Evolutionary conservation across 2,329 filamentous ascomycete species (phyloP).

Genomic region (Pezicula carpinea): DNA sequence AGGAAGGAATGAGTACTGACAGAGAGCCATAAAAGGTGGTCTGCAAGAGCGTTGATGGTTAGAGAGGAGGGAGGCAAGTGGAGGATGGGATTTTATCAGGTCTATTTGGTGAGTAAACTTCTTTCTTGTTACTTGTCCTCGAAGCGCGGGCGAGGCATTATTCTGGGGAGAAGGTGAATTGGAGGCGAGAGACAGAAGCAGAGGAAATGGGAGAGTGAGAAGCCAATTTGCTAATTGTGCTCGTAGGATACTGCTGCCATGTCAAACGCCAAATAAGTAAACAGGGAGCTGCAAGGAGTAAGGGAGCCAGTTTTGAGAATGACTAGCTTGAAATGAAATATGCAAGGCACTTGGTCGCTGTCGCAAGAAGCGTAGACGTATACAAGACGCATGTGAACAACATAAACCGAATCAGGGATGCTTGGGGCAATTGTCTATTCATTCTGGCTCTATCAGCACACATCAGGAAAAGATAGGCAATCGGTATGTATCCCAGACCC

Average conservation of each 20-base stretch:
- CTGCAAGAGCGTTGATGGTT: not conserved
- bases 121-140: too few relatives aligned
- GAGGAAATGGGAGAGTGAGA: not conserved
- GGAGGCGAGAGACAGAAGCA: too few relatives aligned
- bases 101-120: slow-evolving; percentile 20
- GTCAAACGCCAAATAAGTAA: slow-evolving; percentile 1
- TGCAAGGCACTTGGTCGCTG: too few relatives aligned
- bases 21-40: not conserved
- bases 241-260: slow-evolving; percentile 7
- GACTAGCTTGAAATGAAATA: too few relatives aligned
- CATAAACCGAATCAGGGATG: too few relatives aligned
- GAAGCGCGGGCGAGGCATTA: too few relatives aligned
- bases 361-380: too few relatives aligned
- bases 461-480: not conserved
- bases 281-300: not conserved
- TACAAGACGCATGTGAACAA: too few relatives aligned
- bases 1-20: too few relatives aligned
- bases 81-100: slow-evolving; percentile 26
- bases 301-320: not conserved
- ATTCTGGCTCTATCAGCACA: slow-evolving; percentile 1
- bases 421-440: not conserved
- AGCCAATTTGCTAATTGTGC: not conserved
- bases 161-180: too few relatives aligned
- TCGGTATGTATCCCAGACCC: not conserved
- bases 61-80: slow-evolving; percentile 13